Conservation (phyloP, 805 yeast species). For the Millerozyma acaciae region DNA sequence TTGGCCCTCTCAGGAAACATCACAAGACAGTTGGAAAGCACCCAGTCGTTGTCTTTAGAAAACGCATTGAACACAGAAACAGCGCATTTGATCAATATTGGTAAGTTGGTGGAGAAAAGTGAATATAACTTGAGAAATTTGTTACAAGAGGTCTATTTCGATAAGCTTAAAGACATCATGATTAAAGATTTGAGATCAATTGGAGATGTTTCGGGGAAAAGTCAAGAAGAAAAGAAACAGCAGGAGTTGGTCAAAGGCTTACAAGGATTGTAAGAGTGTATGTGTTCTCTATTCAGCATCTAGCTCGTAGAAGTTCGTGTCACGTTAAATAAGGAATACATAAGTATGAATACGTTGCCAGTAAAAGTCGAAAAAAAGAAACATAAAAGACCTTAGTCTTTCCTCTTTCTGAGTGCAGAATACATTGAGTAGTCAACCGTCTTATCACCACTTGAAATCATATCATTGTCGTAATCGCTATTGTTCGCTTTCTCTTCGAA, state of each 20-base stretch:
- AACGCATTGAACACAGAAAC: slow-evolving; percentile 40
- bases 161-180: slow-evolving; percentile 85
- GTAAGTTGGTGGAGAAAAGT: slow-evolving; percentile 79
- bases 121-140: slow-evolving; percentile 83
- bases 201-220: slow-evolving; percentile 30
- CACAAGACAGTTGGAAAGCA: slow-evolving; percentile 75
- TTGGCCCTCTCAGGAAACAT: slow-evolving; percentile 72
- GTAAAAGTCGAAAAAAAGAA: too few relatives aligned
- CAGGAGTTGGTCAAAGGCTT: slow-evolving; percentile 37
- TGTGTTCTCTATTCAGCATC: too few relatives aligned
- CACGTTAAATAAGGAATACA: slow-evolving; percentile 2
- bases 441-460: too few relatives aligned
- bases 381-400: neutral
- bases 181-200: slow-evolving; percentile 40
- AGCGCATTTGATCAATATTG: slow-evolving; percentile 82
- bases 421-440: too few relatives aligned
- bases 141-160: slow-evolving; percentile 91
- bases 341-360: too few relatives aligned
- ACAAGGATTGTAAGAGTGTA: slow-evolving; percentile 24
- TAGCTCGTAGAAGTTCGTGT: too few relatives aligned
- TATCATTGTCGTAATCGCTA: slow-evolving; percentile 12
- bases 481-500: slow-evolving; percentile 6
- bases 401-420: slow-evolving; percentile 1
- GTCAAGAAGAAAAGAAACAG: slow-evolving; percentile 29
- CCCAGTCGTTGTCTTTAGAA: slow-evolving; percentile 36